Evolutionary conservation across 2,329 filamentous ascomycete genomes (phyloP), one percentile per base, ranked within the genome.

Genomic region (Aspergillus nomiae): DNA sequence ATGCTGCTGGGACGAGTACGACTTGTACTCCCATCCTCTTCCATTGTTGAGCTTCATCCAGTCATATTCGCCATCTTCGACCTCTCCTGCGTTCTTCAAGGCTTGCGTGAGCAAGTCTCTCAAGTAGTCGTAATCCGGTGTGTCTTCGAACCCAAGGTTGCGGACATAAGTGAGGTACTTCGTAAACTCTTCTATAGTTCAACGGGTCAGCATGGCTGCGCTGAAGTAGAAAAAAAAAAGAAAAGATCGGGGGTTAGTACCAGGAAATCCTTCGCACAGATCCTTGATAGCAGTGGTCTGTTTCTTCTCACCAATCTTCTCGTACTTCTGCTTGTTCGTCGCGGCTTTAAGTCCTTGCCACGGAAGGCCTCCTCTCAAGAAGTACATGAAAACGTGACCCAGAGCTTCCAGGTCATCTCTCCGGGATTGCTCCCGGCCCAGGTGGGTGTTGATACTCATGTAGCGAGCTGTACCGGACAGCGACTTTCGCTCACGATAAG

Each of bases 241-340:
- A 21, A 1, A 21, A n/a, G 10, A 12, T 10, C 7, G 19, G 32
- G 9, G 19, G 19, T 46, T 28, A 77, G 46, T 83, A 89, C 87
- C 87, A 69, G 95, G 94, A 81, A 96, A 98, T 58, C 92, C 91
- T 71, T 97, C 94, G 77, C 94, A 98, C 19, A 99, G 87, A 73
- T 99, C 95, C 83, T 97, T 97, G 82, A 99, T 96, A 6, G 88
- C 87, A 26, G 95, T 98, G 0, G 94, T 97, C 83, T 98, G 95
- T 85, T 99, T 99, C 90, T 99, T 98, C 85, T 99, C 94, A 53
- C 95, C 95, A 80, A 99, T 99, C 86, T 98, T 98, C 83, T 99
- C 95, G 78, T 99, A 99, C 83, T 99, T 99, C 78, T 99, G 95
- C 87, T 99, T 90, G 81, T 90, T 90, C 61, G 87, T 90, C 19